Base-by-base conservation (phyloP, 2,329 filamentous ascomycete genomes). In the Aspergillus piperis region DNA sequence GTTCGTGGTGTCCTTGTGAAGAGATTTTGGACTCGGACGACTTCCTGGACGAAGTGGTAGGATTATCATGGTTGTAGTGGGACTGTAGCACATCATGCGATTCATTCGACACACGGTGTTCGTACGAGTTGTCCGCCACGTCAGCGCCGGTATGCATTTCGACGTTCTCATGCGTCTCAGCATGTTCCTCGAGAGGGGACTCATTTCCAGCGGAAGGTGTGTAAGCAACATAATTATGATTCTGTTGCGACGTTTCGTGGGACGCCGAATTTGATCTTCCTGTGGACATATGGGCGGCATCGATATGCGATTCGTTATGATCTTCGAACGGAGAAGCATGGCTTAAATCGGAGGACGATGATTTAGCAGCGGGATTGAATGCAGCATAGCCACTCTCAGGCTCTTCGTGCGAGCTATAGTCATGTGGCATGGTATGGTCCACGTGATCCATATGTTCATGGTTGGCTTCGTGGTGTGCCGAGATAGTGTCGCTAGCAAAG, bases 361-460 rank as follows among this genome's bases (percentile, higher is more conserved):
- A 8, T 17, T 11, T 17, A 47, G 62, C 19, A 48, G 64, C 30
- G 1, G 66, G 64, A 19, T 69, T 64, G 41, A 71, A 73, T 8
- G 69, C 63, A 21, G 58, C 10, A 44, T 15, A 44, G 19, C 41
- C 41, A 8, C 19, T 21, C 17, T n/a, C 17, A 13, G 2, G 32
- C 32, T 36, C 32, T 36, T 15, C 32, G 1, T 36, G 32, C 5
- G 32, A 36, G 11, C 32, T 36, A 36, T 36, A 36, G 32, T 36
- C 11, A 36, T 15, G 11, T 36, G 32, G 32, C 32, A 13, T 36
- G 11, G 4, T 2, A 36, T 36, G 11, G 32, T 36, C 32, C 32
- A 36, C 0, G 5, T 13, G 32, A 2, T 36, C 11, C 5, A 11
- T 5, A 36, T 36, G 32, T 11, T 36, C 32, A 36, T 36, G 32